These are phyloP conservation scores for Canavalia ensiformis DNA, from an alignment of 306 rosid genomes.

Conservation along the genomic window DNA sequence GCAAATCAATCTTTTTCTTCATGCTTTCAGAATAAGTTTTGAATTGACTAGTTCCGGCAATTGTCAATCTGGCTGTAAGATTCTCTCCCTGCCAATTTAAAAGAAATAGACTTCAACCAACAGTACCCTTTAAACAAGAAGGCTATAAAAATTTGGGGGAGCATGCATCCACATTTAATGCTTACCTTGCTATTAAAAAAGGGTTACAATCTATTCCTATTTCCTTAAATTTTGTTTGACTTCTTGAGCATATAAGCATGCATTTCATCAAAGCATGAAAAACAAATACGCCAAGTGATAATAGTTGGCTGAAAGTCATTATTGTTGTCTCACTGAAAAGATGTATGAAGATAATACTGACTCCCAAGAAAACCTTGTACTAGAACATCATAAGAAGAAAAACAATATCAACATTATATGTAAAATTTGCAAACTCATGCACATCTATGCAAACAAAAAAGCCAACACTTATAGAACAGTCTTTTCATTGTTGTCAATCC, in stretches of 20 bases:
- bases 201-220: not conserved
- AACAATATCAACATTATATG: conserved; percentile 21
- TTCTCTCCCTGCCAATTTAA: conserved; percentile 64
- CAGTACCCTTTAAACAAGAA: conserved; percentile 36
- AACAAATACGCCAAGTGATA: not conserved
- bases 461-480: not conserved
- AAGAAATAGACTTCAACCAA: conserved; percentile 42
- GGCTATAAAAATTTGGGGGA: conserved; percentile 17
- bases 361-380: conserved; percentile 40
- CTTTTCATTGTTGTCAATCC: conserved; percentile 20
- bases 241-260: not conserved
- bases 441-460: not conserved
- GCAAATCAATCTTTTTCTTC: conserved; percentile 83
- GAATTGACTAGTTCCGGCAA: conserved; percentile 51
- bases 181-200: conserved; percentile 30
- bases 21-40: conserved; percentile 61
- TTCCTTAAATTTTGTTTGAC: conserved; percentile 17
- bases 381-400: not conserved
- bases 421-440: conserved; percentile 39
- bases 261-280: conserved; percentile 27
- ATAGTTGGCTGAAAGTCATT: conserved; percentile 5
- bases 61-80: conserved; percentile 41
- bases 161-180: not conserved
- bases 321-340: conserved; percentile 8
- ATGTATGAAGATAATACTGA: conserved; percentile 19